A percentile compares a stretch with the other conserved stretches of the same genome.
Evolutionary conservation across 2,329 filamentous ascomycete species (phyloP).

Genomic region (Monosporascus cannonballus): DNA sequence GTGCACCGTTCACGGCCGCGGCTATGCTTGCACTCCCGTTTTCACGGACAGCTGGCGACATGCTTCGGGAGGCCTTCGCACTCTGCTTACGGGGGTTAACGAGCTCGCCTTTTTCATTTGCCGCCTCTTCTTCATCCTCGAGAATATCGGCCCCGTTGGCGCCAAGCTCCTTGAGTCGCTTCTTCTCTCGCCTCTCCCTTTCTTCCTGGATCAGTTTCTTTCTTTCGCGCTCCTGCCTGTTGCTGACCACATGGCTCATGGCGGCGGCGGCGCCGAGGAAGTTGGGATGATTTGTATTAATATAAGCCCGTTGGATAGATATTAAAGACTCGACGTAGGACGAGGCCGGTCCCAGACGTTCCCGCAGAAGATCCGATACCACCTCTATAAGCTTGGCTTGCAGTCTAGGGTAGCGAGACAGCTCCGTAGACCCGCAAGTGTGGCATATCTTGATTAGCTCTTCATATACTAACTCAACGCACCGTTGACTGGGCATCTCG

Average conservation of each 20-base stretch:
- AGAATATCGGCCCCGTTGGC: slow-evolving; percentile 67
- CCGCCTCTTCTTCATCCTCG: slow-evolving; percentile 60
- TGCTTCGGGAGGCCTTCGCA: slow-evolving; percentile 61
- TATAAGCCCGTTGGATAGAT: slow-evolving; percentile 94
- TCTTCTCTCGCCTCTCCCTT: slow-evolving; percentile 75
- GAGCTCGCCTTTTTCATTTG: slow-evolving; percentile 47
- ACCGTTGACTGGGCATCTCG: slow-evolving; percentile 90
- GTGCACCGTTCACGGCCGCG: slow-evolving; percentile 60
- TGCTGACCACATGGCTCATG: slow-evolving; percentile 94
- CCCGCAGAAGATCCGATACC: slow-evolving; percentile 88
- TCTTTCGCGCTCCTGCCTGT: slow-evolving; percentile 90
- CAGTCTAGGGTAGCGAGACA: slow-evolving; percentile 83
- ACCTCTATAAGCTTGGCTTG: slow-evolving; percentile 98
- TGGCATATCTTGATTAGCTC: slow-evolving; percentile 99
- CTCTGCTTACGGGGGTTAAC: slow-evolving; percentile 56
- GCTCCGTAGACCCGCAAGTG: slow-evolving; percentile 91
- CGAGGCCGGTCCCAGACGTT: slow-evolving; percentile 84
- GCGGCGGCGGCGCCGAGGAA: slow-evolving; percentile 94
- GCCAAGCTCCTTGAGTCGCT: slow-evolving; percentile 76
- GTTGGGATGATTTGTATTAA: slow-evolving; percentile 99
- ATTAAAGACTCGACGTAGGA: slow-evolving; percentile 94
- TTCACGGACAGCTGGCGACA: slow-evolving; percentile 74
- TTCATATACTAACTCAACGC: slow-evolving; percentile 96
- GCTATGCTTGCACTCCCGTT: slow-evolving; percentile 57
- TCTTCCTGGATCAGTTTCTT: slow-evolving; percentile 76